Conservation (phyloP, 257 asterid species). For the Capsicum chinense region DNA sequence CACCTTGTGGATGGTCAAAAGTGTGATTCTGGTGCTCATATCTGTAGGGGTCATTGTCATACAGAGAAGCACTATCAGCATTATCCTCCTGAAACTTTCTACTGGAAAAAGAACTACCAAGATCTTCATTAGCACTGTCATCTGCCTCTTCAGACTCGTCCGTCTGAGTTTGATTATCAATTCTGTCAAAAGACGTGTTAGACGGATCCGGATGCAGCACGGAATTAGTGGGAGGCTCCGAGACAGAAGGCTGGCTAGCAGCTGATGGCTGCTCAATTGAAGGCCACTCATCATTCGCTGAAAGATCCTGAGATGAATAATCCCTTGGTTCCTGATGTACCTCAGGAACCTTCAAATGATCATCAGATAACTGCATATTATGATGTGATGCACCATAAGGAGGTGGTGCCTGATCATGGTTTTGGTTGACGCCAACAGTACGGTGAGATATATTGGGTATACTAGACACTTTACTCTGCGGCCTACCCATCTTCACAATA, state of each 20-base stretch:
- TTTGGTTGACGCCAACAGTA: conserved; percentile 35
- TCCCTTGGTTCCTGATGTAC: conserved; percentile 44
- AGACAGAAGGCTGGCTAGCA: conserved; percentile 40
- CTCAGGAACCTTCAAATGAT: conserved; percentile 43
- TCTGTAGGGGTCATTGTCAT: conserved; percentile 50
- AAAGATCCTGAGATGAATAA: conserved; percentile 52
- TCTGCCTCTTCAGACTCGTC: conserved; percentile 58
- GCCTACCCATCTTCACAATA: conserved; percentile 94
- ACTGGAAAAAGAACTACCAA: conserved; percentile 51
- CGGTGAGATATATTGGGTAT: conserved; percentile 47
- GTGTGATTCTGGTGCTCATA: conserved; percentile 49
- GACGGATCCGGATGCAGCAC: conserved; percentile 56
- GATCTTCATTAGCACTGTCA: conserved; percentile 52
- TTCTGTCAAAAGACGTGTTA: conserved; percentile 42
- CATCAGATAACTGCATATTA: conserved; percentile 43
- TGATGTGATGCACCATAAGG: conserved; percentile 38
- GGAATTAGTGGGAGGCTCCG: conserved; percentile 50
- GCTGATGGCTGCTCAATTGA: conserved; percentile 61
- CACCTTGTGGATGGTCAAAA: conserved; percentile 64
- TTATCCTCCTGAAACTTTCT: conserved; percentile 57
- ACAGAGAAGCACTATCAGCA: conserved; percentile 54
- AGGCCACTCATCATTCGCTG: conserved; percentile 72
- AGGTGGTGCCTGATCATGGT: conserved; percentile 49
- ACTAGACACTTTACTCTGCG: conserved; percentile 49
- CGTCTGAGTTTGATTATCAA: conserved; percentile 43